These are phyloP conservation scores for Larix kaempferi DNA, from an alignment of 75 land plant species.

Conservation along the genomic window DNA sequence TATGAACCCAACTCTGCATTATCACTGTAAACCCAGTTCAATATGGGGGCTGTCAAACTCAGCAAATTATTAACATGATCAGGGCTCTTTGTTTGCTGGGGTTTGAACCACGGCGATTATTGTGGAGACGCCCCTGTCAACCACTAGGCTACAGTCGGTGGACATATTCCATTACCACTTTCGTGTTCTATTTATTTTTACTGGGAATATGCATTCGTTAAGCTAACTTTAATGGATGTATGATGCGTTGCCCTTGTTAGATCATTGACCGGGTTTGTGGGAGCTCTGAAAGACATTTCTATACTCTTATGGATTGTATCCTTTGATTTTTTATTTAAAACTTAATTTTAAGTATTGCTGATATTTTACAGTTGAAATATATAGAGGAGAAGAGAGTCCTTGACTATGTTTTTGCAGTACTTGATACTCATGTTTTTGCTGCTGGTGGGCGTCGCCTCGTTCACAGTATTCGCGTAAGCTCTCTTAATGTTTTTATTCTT, in stretches of 20 bases:
- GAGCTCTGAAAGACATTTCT: conserved; percentile 8
- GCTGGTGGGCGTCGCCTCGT: neutral
- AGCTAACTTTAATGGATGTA: neutral
- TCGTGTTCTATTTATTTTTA: neutral
- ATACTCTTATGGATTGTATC: conserved; percentile 12
- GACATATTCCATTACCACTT: neutral
- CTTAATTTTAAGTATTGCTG: too few relatives aligned
- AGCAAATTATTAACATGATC: too few relatives aligned
- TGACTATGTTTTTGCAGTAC: conserved; percentile 6
- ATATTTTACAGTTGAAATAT: neutral
- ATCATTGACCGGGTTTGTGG: conserved; percentile 6
- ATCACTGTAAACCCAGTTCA: too few relatives aligned
- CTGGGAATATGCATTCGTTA: neutral
- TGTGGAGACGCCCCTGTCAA: too few relatives aligned
- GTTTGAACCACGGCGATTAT: too few relatives aligned
- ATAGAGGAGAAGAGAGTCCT: too few relatives aligned
- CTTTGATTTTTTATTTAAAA: neutral
- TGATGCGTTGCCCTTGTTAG: neutral
- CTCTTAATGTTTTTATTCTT: neutral
- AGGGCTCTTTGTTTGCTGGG: too few relatives aligned
- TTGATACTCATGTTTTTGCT: conserved; percentile 8
- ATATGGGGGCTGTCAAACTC: too few relatives aligned
- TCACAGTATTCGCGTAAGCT: conserved; percentile 10
- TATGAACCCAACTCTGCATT: too few relatives aligned
- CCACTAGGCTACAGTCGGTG: too few relatives aligned